Evolutionary conservation across 1,284 basidiomycete genomes (phyloP), one percentile per base, ranked within the genome.

Genomic region (Heliocybe sulcata): DNA sequence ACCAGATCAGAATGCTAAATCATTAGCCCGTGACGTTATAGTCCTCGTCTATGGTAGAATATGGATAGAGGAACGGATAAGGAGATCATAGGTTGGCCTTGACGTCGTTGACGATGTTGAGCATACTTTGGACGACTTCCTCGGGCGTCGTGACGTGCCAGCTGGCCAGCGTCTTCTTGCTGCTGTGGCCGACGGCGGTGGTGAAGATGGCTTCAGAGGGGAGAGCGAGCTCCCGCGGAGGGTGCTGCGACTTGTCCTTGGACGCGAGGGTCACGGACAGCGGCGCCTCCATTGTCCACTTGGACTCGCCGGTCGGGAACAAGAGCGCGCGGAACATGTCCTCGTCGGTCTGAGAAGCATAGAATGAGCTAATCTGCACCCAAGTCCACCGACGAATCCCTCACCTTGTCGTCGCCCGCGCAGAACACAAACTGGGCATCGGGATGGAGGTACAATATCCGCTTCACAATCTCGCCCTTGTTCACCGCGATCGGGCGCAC

Each of bases 401-500:
- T 55, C n/a, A 92, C 92, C 83, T 98, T 98, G 77, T 98, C 96
- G 67, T 98, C 96, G 53, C 96, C 96, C 0, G 93, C 95, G 69
- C 96, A 98, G 74, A 98, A 95, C 65, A 98, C 81, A 68, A 98
- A 96, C 69, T 97, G 92, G 50, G 91, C 87, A 60, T 97, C 93
- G 1, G 94, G 88, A 75, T 98, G 88, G 67, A 87, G 77, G 79
- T 95, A 98, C 57, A 98, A 68, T 56, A 98, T 86, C 49, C 94
- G 79, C 76, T 94, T 94, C 63, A 98, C 94, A 64, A 98, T 98
- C 76, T 98, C 96, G 56, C 96, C 96, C 81, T 99, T 98, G 80
- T 98, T 98, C 63, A 98, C 84, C 0, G 94, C 94, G 55, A 91
- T 79, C 35, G 95, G 96, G 56, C 96, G 85, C 23, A 98, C 95